These are phyloP conservation scores for Przewalskia tangutica DNA, from an alignment of 257 asterid species.

Conservation along the genomic window DNA sequence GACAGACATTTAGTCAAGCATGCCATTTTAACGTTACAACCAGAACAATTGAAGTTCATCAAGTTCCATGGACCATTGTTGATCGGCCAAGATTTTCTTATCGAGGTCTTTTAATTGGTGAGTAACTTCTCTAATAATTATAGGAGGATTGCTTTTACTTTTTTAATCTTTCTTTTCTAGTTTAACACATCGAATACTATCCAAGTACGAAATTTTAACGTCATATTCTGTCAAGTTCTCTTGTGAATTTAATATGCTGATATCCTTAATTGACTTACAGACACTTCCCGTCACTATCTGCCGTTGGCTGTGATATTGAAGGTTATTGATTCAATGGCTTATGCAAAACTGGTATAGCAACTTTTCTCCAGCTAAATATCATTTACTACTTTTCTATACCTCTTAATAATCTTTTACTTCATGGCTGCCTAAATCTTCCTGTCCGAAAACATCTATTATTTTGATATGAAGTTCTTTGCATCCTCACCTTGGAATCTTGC, in stretches of 20 bases:
- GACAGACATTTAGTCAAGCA: slow-evolving; percentile 93
- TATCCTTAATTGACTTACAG: slow-evolving; percentile 25
- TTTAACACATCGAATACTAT: neutral
- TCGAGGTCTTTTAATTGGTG: slow-evolving; percentile 92
- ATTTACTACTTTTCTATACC: neutral
- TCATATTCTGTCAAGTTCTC: neutral
- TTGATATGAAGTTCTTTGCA: neutral
- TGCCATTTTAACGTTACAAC: slow-evolving; percentile 47
- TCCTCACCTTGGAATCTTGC: neutral
- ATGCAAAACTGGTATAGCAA: slow-evolving; percentile 71
- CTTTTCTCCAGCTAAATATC: neutral
- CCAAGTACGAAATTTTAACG: neutral
- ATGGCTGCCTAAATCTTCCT: too few relatives aligned
- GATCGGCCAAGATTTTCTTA: slow-evolving; percentile 86
- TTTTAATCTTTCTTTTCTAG: neutral
- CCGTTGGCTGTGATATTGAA: slow-evolving; percentile 69
- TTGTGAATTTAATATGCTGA: neutral
- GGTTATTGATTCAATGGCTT: slow-evolving; percentile 90
- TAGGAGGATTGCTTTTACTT: neutral
- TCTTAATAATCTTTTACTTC: neutral
- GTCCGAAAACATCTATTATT: neutral
- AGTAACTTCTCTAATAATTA: slow-evolving; percentile 10
- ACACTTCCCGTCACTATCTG: slow-evolving; percentile 81
- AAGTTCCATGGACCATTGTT: slow-evolving; percentile 69
- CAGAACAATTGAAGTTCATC: slow-evolving; percentile 53